phyloP scores from a whole-genome alignment of 805 yeast genomes.

The Millerozyma acaciae region DNA sequence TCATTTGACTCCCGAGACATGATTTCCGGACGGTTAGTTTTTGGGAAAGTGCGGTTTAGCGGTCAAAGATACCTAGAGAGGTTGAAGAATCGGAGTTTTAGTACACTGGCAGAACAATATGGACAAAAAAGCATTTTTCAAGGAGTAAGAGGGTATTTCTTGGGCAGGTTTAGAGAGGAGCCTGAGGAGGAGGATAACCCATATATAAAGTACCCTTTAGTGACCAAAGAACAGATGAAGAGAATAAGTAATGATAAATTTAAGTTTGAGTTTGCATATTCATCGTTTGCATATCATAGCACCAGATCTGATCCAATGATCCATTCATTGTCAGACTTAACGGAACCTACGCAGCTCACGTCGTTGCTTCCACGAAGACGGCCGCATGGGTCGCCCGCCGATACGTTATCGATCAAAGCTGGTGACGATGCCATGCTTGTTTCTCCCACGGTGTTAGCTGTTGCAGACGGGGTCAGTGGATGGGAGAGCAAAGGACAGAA shows the following conservation, averaged over 20 bases:
- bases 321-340: conserved; percentile 47
- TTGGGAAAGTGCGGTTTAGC: too few relatives aligned
- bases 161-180: conserved; percentile 13
- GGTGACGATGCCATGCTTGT: conserved; percentile 59
- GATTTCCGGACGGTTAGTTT: too few relatives aligned
- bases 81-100: too few relatives aligned
- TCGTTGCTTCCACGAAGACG: conserved; percentile 46
- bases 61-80: too few relatives aligned
- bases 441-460: conserved; percentile 48
- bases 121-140: too few relatives aligned
- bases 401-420: conserved; percentile 48
- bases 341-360: conserved; percentile 45
- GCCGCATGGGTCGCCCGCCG: conserved; percentile 50
- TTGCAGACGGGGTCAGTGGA: conserved; percentile 57
- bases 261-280: conserved; percentile 42
- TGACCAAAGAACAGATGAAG: conserved; percentile 37
- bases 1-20: too few relatives aligned
- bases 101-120: too few relatives aligned
- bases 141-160: conserved; percentile 21
- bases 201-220: conserved; percentile 37
- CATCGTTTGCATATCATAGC: conserved; percentile 49
- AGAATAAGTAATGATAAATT: conserved; percentile 34
- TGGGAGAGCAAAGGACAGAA: conserved; percentile 45
- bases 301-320: conserved; percentile 34
- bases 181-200: conserved; percentile 30